phyloP scores from a whole-genome alignment of 345 rosid genomes.

The Angophora floribunda region DNA sequence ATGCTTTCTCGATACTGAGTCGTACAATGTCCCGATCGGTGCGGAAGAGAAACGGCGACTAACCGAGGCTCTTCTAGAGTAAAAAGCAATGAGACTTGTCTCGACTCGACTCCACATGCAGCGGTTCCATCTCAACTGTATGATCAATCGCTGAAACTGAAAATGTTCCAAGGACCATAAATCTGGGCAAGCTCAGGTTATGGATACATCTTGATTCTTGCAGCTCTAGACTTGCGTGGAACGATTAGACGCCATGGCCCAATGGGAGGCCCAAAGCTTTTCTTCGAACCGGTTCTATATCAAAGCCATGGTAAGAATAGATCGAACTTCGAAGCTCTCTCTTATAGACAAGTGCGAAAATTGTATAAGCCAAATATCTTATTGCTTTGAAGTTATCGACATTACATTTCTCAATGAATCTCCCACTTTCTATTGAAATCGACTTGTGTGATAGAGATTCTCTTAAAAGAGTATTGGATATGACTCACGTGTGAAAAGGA shows the following conservation, averaged over 20 bases:
- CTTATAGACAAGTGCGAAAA: background rate
- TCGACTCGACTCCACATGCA: background rate
- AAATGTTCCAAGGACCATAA: background rate
- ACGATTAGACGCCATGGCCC: background rate
- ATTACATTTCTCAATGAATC: background rate
- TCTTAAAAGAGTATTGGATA: background rate
- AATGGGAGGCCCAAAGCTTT: background rate
- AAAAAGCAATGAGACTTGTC: background rate
- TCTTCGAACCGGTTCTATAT: background rate
- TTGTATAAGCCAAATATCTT: background rate
- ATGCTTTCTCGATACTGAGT: background rate
- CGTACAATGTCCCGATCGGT: background rate
- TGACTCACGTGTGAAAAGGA: background rate
- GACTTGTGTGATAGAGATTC: background rate
- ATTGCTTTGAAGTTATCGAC: background rate
- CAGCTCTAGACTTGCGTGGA: background rate
- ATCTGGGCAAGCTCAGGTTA: background rate
- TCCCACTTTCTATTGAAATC: background rate
- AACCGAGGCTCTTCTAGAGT: background rate
- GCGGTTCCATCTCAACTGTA: background rate
- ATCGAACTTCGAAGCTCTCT: background rate
- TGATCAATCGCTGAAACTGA: background rate
- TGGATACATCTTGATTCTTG: background rate
- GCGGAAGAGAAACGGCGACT: background rate
- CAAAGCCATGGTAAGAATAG: background rate